Evolutionary conservation across 164 flowering plant species (phyloP), one percentile per base, ranked within the genome.

Genomic region (Sextonia rubra): DNA sequence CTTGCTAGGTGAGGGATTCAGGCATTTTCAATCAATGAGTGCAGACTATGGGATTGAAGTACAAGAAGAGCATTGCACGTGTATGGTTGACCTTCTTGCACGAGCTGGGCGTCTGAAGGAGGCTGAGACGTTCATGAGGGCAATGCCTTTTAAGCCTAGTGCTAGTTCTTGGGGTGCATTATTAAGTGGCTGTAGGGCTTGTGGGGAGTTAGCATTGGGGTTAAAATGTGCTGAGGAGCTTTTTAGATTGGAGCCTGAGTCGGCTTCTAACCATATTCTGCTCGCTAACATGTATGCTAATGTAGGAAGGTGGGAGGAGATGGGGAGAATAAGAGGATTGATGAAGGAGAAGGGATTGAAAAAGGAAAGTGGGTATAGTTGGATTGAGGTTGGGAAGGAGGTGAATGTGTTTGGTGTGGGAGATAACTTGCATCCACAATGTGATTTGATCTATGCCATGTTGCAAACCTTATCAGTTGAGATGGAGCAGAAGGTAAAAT

Each of bases 231-330:
- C 79, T 47, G 72, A 76, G 32, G 48, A 76, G 48, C 79, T 76
- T 2, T 76, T 72, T 63, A 68, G 63, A 62, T 62, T 76, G 60
- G 79, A 76, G 29, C 79, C 79, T 4, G 26, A 48, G n/a, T 67
- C 68, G 60, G 79, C 75, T 68, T 61, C 75, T 48, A 76, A 76
- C 63, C 75, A 68, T 72, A 61, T 76, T 12, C 27, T 62, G 60
- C 47, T 76, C 61, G 75, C 79, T 12, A 76, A 76, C 72, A 76
- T 76, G 71, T 76, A 76, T 72, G 79, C 79, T 61, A 68, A 75
- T 61, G 37, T 32, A 25, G 71, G 72, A 23, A 76, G 72, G 62
- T 76, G 79, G 79, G 72, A 76, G 22, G 75, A 76, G 26, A 62
- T 76, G 71, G 63, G 68, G 11, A 76, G 69, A 52, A 49, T 68